Evolutionary conservation across 805 yeast genomes (phyloP), one percentile per base, ranked within the genome.

Genomic region (Zygosaccharomyces rouxii): DNA sequence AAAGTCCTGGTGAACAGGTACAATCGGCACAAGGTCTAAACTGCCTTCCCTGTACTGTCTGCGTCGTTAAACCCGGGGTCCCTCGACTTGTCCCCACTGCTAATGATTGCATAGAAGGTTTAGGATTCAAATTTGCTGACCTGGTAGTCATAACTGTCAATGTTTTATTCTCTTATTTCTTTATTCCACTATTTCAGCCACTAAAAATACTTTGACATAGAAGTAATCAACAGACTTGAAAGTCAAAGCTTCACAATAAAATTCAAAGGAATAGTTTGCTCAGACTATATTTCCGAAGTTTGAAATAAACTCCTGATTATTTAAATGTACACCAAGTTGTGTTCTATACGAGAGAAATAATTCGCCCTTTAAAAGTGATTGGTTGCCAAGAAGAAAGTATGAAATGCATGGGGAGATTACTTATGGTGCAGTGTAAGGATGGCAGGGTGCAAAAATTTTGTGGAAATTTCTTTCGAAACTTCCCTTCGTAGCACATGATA

Each of bases 1-100:
- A 67, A 38, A 86, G 70, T 3, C 95, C 95, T 4, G 94, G 94
- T 0, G 92, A 84, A 63, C 95, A 86, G 2, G 89, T 84, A 70
- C 95, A 86, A 69, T 86, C 81, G 42, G 77, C 73, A 63, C 94
- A 86, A 11, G 79, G 77, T 60, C 79, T 71, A 35, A 62, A 58
- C n/a, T 67, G 62, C 46, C 71, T 60, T 21, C 55, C 52, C 25
- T 42, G 37, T n/a, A 44, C 50, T 18, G 42, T 51, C 9, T 46
- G 39, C 11, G 50, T 26, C 26, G 28, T 29, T 11, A 42, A 16
- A 11, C 49, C 51, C 5, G 46, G 35, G 7, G 38, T 40, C n/a
- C 48, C 44, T n/a, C 46, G 47, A 19, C 39, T 38, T 19, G 46
- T 40, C n/a, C 41, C 33, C 4, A 33, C 37, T 1, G 35, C 42